Evolutionary conservation across 139 green algal species (phyloP).

Genomic region (Mychonastes homosphaera): DNA sequence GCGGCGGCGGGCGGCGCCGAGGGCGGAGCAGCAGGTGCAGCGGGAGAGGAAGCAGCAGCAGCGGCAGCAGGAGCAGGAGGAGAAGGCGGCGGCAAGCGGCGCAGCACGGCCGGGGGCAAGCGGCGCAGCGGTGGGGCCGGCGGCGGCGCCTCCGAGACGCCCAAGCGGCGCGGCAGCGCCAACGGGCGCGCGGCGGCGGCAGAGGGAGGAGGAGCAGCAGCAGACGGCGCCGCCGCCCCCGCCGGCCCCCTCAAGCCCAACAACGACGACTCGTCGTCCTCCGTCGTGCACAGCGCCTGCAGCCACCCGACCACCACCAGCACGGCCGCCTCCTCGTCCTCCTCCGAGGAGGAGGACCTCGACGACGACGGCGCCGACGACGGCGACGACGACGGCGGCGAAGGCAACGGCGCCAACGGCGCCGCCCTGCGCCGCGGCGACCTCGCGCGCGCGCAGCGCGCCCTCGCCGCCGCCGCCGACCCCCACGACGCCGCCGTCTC

Average conservation of each 20-base stretch:
- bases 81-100: neutral
- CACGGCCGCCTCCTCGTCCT: neutral
- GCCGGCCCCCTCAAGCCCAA: neutral
- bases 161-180: neutral
- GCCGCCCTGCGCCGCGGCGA: neutral
- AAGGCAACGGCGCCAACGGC: neutral
- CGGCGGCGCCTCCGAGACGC: neutral
- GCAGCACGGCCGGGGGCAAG: neutral
- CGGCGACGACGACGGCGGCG: neutral
- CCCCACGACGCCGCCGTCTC: neutral
- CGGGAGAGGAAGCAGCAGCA: neutral
- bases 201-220: too few species aligned
- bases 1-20: neutral
- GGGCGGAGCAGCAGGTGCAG: neutral
- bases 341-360: constrained; percentile 16
- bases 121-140: neutral
- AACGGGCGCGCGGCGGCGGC: neutral
- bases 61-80: neutral
- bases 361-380: constrained; percentile 37
- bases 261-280: neutral
- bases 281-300: neutral
- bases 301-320: too few species aligned
- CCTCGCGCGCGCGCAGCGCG: neutral
- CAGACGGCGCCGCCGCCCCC: neutral
- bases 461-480: neutral